A percentile compares a stretch with the other conserved stretches of the same genome.
Conservation (phyloP, 1,139 yeast species). For the Saccharomyces hybrid region DNA sequence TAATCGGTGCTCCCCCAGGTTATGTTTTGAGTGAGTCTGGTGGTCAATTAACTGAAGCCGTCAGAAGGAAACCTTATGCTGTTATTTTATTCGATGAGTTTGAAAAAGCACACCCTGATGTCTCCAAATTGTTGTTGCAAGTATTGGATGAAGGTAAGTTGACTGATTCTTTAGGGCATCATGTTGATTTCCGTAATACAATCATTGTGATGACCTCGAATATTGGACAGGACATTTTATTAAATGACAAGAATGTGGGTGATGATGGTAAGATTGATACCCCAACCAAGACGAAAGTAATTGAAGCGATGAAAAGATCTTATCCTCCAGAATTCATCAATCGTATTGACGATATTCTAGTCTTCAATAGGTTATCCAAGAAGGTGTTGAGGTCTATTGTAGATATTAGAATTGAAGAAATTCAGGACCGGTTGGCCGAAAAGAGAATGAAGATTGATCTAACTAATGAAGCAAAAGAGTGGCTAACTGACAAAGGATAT, state of each 20-base stretch:
- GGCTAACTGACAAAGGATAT: slow-evolving; percentile 80
- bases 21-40: slow-evolving; percentile 89
- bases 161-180: slow-evolving; percentile 91
- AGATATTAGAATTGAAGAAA: slow-evolving; percentile 73
- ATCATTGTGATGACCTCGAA: slow-evolving; percentile 96
- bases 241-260: slow-evolving; percentile 51
- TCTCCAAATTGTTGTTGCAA: slow-evolving; percentile 78
- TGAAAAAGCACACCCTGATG: slow-evolving; percentile 94
- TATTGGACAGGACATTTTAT: slow-evolving; percentile 83
- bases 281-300: slow-evolving; percentile 47
- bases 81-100: slow-evolving; percentile 91
- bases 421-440: slow-evolving; percentile 68
- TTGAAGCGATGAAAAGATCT: slow-evolving; percentile 56
- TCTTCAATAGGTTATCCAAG: slow-evolving; percentile 82
- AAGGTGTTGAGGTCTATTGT: slow-evolving; percentile 67
- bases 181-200: slow-evolving; percentile 87
- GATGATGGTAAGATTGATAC: slow-evolving; percentile 44
- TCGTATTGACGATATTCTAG: slow-evolving; percentile 82
- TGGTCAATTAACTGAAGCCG: slow-evolving; percentile 94
- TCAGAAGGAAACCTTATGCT: slow-evolving; percentile 87
- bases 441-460: slow-evolving; percentile 65
- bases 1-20: slow-evolving; percentile 97
- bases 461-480: slow-evolving; percentile 55
- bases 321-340: slow-evolving; percentile 95
- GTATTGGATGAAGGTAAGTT: slow-evolving; percentile 91